A percentile compares a stretch with the other conserved stretches of the same genome.
phyloP scores from a whole-genome alignment of 1,284 basidiomycete species.

The Puccinia brachypodii region DNA sequence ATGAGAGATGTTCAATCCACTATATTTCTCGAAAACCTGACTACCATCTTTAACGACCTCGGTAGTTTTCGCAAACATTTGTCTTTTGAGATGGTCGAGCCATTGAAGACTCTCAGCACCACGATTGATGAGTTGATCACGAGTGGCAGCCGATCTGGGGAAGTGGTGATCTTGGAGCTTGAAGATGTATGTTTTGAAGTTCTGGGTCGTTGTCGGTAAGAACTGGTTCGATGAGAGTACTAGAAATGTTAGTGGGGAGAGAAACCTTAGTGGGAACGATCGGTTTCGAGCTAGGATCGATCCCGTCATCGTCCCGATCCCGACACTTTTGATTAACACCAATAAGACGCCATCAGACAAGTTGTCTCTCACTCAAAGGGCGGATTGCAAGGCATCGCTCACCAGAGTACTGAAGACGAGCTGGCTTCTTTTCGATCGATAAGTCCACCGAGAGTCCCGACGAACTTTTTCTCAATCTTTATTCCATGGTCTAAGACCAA shows the following conservation, averaged over 20 bases:
- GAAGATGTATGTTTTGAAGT: slow-evolving; percentile 41
- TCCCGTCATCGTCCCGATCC: slow-evolving; percentile 45
- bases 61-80: slow-evolving; percentile 6
- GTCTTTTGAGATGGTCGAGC: slow-evolving; percentile 1
- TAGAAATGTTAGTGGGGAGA: slow-evolving; percentile 36
- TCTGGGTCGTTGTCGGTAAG: slow-evolving; percentile 27
- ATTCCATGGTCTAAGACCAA: slow-evolving; percentile 20
- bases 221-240: slow-evolving; percentile 35
- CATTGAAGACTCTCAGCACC: slow-evolving; percentile 2
- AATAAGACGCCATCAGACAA: no score
- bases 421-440: slow-evolving; percentile 33
- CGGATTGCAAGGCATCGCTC: no score
- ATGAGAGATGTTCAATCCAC: slow-evolving; percentile 36
- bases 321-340: no score
- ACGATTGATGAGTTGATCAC: slow-evolving; percentile 27
- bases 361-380: no score
- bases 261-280: slow-evolving; percentile 37
- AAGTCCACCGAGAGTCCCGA: slow-evolving; percentile 7
- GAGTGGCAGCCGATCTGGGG: slow-evolving; percentile 27
- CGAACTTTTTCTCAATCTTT: slow-evolving; percentile 22
- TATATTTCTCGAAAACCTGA: slow-evolving; percentile 21
- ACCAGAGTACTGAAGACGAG: slow-evolving; percentile 29
- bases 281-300: slow-evolving; percentile 43
- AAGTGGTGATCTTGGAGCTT: slow-evolving; percentile 47
- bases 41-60: slow-evolving; percentile 29